Base-by-base conservation (phyloP, 805 yeast species). In the Lipomyces yamadae region DNA sequence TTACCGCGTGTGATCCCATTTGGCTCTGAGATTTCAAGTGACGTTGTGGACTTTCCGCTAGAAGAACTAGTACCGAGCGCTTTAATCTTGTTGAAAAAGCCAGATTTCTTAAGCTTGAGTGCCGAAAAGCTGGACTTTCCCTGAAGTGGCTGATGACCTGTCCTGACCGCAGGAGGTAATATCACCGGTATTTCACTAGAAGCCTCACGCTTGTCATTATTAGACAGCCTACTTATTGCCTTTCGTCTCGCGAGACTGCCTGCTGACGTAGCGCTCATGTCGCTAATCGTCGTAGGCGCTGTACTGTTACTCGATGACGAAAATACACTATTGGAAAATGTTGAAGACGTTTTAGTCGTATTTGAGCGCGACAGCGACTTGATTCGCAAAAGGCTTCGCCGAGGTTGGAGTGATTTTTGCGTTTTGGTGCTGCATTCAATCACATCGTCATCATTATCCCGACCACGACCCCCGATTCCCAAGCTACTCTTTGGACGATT, bases 221-320 rank as follows among this genome's bases (percentile, higher is more conserved):
- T 32, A 42, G 54, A 24, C 50, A 39, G 13, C 58, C 61, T 39
- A n/a, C 52, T 64, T 58, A 53, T 58, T 74, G 80, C 81, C 72
- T 84, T 88, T 75, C 91, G 96, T 74, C 96, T 84, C 57, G 88
- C 86, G 66, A 87, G 86, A 37, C 96, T 90, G 0, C 96, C 96
- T 0, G 97, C 96, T 69, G 95, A 88, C 0, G 97, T 90, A 3
- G 97, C 97, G 78, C 95, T 89, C 69, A 90, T 83, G 75, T 90
- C 95, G 45, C 85, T 82, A 78, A 82, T 76, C 8, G 81, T 74
- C 1, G 85, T 81, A 3, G 45, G 50, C 11, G 56, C 60, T 7
- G 65, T 53, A 37, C 65, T 56, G 24, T 56, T 39, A 35, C 82
- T 70, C 2, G 73, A 62, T 8, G 72, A 45, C 15, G 70, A 67